Evolutionary conservation across 2,329 filamentous ascomycete genomes (phyloP).

Genomic region (Xylaria polymorpha): DNA sequence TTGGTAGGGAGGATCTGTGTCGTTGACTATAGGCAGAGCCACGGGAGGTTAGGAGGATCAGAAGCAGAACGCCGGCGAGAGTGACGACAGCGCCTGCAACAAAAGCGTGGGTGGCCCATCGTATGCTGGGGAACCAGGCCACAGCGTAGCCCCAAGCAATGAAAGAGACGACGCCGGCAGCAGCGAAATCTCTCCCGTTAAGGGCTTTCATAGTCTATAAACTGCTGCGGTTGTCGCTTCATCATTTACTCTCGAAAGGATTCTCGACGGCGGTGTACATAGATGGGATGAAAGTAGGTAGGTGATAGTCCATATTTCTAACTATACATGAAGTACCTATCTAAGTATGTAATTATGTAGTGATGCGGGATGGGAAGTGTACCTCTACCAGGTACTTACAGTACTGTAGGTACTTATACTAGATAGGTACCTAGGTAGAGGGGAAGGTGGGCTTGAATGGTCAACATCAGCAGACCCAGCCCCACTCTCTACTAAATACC

Average conservation of each 20-base stretch:
- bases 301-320: background rate
- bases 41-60: slow-evolving; percentile 72
- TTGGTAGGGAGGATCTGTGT: slow-evolving; percentile 55
- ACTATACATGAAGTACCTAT: background rate
- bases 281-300: background rate
- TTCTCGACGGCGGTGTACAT: background rate
- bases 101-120: slow-evolving; percentile 88
- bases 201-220: slow-evolving; percentile 70
- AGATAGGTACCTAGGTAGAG: background rate
- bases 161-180: slow-evolving; percentile 76
- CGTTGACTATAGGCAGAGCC: slow-evolving; percentile 57
- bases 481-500: background rate
- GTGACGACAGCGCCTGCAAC: slow-evolving; percentile 72
- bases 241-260: slow-evolving; percentile 46
- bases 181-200: slow-evolving; percentile 76
- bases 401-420: too few relatives aligned
- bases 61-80: slow-evolving; percentile 64
- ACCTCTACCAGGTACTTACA: too few relatives aligned
- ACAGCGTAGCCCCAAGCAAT: slow-evolving; percentile 89
- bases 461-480: background rate
- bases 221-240: slow-evolving; percentile 50
- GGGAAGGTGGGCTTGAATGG: background rate
- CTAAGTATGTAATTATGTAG: background rate
- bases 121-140: slow-evolving; percentile 83
- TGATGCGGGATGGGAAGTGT: slow-evolving; percentile 9